phyloP scores from a whole-genome alignment of 768 basidiomycete genomes.

The Sarcodon sp. region DNA sequence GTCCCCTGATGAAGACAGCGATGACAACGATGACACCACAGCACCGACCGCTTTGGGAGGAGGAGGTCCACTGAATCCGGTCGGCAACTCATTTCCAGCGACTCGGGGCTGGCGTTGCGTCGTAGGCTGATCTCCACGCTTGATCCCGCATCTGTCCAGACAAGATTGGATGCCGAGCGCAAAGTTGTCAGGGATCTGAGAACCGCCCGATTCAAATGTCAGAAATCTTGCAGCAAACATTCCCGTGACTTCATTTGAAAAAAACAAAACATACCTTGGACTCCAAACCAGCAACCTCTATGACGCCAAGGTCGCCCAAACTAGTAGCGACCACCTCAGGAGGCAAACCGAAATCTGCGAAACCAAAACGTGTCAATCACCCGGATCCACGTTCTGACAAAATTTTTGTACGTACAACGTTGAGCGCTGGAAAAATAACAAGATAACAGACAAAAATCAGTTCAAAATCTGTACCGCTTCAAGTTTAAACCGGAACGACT shows the following conservation, averaged over 20 bases:
- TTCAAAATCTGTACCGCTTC: too few species aligned
- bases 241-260: not conserved
- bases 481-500: too few species aligned
- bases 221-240: not conserved
- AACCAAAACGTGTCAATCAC: not conserved
- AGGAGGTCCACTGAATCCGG: too few species aligned
- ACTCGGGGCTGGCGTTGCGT: constrained; percentile 15
- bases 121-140: constrained; percentile 11
- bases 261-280: constrained; percentile 7
- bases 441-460: too few species aligned
- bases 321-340: constrained; percentile 15
- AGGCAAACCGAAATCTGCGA: constrained; percentile 15
- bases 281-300: constrained; percentile 14
- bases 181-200: constrained; percentile 18
- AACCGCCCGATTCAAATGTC: not conserved
- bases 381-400: not conserved
- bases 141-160: constrained; percentile 14
- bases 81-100: constrained; percentile 12
- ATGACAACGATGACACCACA: too few species aligned
- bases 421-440: constrained; percentile 9
- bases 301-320: constrained; percentile 15
- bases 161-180: constrained; percentile 15
- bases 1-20: too few species aligned
- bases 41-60: too few species aligned
- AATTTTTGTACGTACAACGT: constrained; percentile 10